These are phyloP conservation scores for Blastobotrys chiropterorum DNA, from an alignment of 805 yeast species.

Conservation along the genomic window DNA sequence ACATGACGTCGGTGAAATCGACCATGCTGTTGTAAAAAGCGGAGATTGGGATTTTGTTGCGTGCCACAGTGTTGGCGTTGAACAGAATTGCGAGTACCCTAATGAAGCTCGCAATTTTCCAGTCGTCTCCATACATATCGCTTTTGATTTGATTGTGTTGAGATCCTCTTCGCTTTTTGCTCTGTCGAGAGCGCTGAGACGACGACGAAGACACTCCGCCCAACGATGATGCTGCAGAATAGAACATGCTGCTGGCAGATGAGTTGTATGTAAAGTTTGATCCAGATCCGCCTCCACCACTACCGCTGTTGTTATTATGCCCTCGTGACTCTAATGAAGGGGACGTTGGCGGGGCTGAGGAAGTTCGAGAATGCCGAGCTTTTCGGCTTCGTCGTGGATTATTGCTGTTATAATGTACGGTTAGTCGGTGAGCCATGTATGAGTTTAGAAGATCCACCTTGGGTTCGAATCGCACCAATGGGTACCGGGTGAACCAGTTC, in stretches of 20 bases:
- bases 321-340: not conserved
- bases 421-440: slow-evolving; percentile 71
- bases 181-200: not conserved
- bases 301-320: not conserved
- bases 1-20: slow-evolving; percentile 68
- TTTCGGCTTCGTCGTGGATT: too few relatives aligned
- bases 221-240: not conserved
- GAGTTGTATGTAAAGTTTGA: not conserved
- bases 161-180: slow-evolving; percentile 3
- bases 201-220: not conserved
- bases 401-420: slow-evolving; percentile 29
- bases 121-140: slow-evolving; percentile 66
- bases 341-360: not conserved
- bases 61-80: slow-evolving; percentile 40
- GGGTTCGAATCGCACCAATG: slow-evolving; percentile 38
- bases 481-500: slow-evolving; percentile 49
- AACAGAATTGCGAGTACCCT: slow-evolving; percentile 50
- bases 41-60: slow-evolving; percentile 34
- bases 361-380: not conserved
- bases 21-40: slow-evolving; percentile 72
- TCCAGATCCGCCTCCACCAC: not conserved
- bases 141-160: slow-evolving; percentile 25
- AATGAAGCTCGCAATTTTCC: slow-evolving; percentile 73
- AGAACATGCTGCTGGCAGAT: not conserved
- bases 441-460: slow-evolving; percentile 67